Percentiles rank a stretch among this genome's conserved stretches.
phyloP scores from a whole-genome alignment of 495 filamentous ascomycete genomes.

The Hyphodiscus hymeniophilus region DNA sequence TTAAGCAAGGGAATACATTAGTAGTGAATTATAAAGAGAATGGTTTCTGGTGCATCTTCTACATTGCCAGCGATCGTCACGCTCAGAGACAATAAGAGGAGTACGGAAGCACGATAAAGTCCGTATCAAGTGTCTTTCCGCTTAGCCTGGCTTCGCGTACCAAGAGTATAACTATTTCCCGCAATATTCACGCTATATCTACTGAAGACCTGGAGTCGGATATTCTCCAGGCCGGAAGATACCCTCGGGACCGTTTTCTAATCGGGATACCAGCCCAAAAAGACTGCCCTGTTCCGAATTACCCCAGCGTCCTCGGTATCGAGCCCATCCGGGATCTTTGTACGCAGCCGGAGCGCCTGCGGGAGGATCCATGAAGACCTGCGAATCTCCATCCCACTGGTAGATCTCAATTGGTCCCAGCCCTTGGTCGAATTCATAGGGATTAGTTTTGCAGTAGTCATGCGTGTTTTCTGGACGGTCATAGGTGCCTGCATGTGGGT shows the following conservation, averaged over 20 bases:
- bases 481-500: background rate
- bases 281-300: background rate
- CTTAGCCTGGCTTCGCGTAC: too few relatives aligned
- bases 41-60: too few relatives aligned
- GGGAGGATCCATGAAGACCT: background rate
- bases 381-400: background rate
- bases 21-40: too few relatives aligned
- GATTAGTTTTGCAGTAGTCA: background rate
- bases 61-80: too few relatives aligned
- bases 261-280: background rate
- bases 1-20: too few relatives aligned
- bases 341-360: background rate
- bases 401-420: background rate
- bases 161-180: too few relatives aligned
- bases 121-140: too few relatives aligned
- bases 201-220: too few relatives aligned
- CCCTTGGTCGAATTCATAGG: background rate
- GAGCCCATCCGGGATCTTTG: background rate
- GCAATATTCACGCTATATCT: too few relatives aligned
- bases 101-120: too few relatives aligned
- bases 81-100: too few relatives aligned
- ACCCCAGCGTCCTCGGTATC: background rate
- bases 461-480: background rate
- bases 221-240: background rate
- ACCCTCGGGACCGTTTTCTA: background rate